These are phyloP conservation scores for Aurantiochytrium sp. DNA, from an alignment of 108 stramenopile species.

Conservation along the genomic window DNA sequence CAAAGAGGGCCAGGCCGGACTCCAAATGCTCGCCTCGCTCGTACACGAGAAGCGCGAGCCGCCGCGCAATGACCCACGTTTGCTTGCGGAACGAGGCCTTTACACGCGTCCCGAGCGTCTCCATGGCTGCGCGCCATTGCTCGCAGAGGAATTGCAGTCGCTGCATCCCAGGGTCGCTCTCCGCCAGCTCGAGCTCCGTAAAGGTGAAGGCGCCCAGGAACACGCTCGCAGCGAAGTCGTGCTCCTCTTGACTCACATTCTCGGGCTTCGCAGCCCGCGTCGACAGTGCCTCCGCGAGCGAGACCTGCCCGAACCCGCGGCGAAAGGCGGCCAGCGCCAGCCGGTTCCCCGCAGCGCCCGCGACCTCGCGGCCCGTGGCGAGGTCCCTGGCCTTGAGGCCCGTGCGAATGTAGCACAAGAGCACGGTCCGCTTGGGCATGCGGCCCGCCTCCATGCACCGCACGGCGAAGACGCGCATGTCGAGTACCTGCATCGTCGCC, in stretches of 20 bases:
- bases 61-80: neutral
- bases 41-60: neutral
- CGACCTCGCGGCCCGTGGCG: neutral
- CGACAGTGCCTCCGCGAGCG: neutral
- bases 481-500: neutral
- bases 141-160: neutral
- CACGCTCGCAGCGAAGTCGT: neutral
- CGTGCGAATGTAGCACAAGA: conserved; percentile 18
- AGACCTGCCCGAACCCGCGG: neutral
- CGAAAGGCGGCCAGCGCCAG: neutral
- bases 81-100: neutral
- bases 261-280: neutral
- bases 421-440: neutral
- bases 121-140: neutral
- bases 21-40: neutral
- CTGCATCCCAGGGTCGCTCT: neutral
- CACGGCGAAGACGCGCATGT: neutral
- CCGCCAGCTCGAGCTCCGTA: neutral
- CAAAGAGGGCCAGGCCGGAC: neutral
- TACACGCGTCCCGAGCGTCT: neutral
- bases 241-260: neutral
- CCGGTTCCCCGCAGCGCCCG: neutral
- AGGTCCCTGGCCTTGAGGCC: neutral
- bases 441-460: conserved; percentile 20
- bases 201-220: neutral